Evolutionary conservation across 192 early-diverging fungal species (phyloP), one percentile per base, ranked within the genome.

Genomic region (Phycomyces blakesleeanus): DNA sequence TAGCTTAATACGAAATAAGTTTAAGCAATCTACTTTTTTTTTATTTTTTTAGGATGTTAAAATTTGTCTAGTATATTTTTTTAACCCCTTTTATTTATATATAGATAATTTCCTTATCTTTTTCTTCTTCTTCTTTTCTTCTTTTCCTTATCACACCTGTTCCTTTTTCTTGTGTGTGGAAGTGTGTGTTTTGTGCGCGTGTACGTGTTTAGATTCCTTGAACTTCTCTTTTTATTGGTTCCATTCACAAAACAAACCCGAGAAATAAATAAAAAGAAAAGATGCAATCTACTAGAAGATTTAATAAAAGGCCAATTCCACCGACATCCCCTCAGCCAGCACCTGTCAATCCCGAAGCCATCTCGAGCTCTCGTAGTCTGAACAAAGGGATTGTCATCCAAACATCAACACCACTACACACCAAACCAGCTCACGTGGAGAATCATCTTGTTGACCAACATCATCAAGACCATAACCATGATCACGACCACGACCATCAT

Each of bases 241-340:
- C 18, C 69, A 66, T 58, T 5, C 5, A 20, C 60, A 70, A 51
- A 39, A 66, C 2, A 5, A 34, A 34, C 29, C 7, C 2, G 7
- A 34, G 7, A 7, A 34, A 34, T 34, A 34, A 34, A n/a, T n/a
- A n/a, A 34, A 34, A 7, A 34, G 59, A 12, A 70, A 20, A 47
- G 66, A 59, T 64, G 74, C 50, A 72, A 61, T 3, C 74, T 64
- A 25, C 71, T 63, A 58, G 22, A 38, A 58, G 56, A 20, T 14
- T 58, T 3, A 20, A 27, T 20, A 58, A 58, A 21, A 26, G 56
- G 37, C 74, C 69, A 18, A 67, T 72, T 12, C 61, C 59, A 49
- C 69, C 64, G 25, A 63, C 66, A 12, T 42, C 62, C 15, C 54
- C 60, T n/a, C 58, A 60, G 9, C 58, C 63, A 7, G 62, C 59